Conservation (phyloP, 1,139 yeast species). For the Kodamaea alishanica region DNA sequence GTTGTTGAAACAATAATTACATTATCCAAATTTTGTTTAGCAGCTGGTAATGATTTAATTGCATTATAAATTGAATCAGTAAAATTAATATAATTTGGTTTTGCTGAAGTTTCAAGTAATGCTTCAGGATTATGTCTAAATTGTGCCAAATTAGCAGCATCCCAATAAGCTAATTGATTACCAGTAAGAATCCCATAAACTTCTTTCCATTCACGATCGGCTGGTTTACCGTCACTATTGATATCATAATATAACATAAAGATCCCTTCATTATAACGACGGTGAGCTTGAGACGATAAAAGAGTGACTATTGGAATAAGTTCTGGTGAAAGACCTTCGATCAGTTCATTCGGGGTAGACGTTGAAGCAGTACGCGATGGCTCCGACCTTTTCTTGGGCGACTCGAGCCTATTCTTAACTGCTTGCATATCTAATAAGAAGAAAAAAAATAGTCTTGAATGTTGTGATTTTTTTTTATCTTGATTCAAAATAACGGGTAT, state of each 20-base stretch:
- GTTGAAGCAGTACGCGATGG: conserved; percentile 1
- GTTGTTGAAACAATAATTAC: conserved; percentile 89
- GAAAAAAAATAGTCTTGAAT: background rate
- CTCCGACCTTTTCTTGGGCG: conserved; percentile 8
- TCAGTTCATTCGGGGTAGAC: conserved; percentile 5
- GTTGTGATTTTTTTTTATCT: too few relatives aligned
- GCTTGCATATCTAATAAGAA: conserved; percentile 8
- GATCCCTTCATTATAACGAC: conserved; percentile 72
- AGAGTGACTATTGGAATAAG: conserved; percentile 72
- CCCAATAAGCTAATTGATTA: conserved; percentile 90
- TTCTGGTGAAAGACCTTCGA: conserved; percentile 53
- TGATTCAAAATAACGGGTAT: too few relatives aligned
- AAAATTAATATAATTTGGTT: conserved; percentile 87
- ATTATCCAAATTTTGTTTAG: conserved; percentile 63
- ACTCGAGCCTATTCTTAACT: conserved; percentile 12
- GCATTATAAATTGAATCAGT: conserved; percentile 88
- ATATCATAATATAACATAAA: conserved; percentile 70
- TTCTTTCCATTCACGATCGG: conserved; percentile 83
- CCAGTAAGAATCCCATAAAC: conserved; percentile 91
- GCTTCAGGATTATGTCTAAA: conserved; percentile 48
- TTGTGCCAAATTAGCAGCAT: conserved; percentile 69
- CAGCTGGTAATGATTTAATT: conserved; percentile 56
- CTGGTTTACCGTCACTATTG: conserved; percentile 80
- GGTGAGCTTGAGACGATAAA: conserved; percentile 65
- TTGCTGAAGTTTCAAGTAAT: conserved; percentile 52